phyloP scores from a whole-genome alignment of 129 eudicot genomes.

The Mikania micrantha region DNA sequence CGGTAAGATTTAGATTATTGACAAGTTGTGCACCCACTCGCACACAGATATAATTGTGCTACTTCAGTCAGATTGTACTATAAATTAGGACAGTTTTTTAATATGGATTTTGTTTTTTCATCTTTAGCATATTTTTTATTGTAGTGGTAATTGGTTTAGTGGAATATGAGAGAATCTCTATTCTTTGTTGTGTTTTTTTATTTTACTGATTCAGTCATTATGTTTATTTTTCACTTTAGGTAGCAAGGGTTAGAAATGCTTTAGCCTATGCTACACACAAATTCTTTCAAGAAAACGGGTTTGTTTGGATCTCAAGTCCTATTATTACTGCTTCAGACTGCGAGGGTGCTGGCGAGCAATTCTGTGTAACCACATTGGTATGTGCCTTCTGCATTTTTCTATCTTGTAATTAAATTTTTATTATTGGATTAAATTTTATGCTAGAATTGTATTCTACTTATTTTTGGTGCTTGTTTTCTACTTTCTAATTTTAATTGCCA shows the following conservation, averaged over 20 bases:
- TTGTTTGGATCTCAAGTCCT: conserved; percentile 97
- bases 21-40: not conserved
- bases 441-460: not conserved
- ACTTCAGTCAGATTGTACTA: not conserved
- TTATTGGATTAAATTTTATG: not conserved
- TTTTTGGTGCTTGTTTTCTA: not conserved
- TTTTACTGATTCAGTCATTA: conserved; percentile 8
- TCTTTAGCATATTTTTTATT: not conserved
- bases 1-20: conserved; percentile 53
- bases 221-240: conserved; percentile 36
- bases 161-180: not conserved
- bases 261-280: conserved; percentile 91
- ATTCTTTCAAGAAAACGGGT: conserved; percentile 96
- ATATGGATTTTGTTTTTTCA: not conserved
- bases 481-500: not conserved
- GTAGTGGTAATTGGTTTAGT: not conserved
- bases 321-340: conserved; percentile 94
- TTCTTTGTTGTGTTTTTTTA: not conserved
- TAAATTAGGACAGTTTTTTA: not conserved
- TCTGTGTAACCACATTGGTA: conserved; percentile 98
- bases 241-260: conserved; percentile 92
- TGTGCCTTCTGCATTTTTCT: not conserved
- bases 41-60: not conserved
- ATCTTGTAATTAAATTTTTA: not conserved
- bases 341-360: conserved; percentile 99